Evolutionary conservation across 495 filamentous ascomycete species (phyloP).

Genomic region (Penicillium fimorum): DNA sequence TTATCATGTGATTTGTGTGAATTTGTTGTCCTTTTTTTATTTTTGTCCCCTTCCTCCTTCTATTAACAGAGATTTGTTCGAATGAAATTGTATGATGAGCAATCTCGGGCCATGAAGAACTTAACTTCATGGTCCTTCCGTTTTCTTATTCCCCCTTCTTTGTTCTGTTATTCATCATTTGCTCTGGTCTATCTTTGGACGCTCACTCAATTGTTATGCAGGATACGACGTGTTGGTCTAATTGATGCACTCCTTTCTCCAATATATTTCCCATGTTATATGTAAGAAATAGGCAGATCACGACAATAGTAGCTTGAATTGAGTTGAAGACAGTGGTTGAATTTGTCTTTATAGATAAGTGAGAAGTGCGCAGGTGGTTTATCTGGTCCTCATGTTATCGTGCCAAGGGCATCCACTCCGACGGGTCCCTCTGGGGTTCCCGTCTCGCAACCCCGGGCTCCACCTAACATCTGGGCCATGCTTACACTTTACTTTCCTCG

Average conservation of each 20-base stretch:
- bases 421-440: no score
- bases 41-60: not conserved
- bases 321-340: not conserved
- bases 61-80: conserved; percentile 15
- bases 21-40: conserved; percentile 10
- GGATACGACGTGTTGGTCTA: conserved; percentile 4
- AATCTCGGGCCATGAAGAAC: conserved; percentile 19
- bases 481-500: no score
- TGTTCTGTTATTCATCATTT: not conserved
- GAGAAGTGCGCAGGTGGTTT: no score
- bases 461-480: no score
- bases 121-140: conserved; percentile 8
- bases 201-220: not conserved
- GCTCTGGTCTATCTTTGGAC: not conserved
- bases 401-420: no score
- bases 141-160: conserved; percentile 12
- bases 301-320: not conserved
- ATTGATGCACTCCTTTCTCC: conserved; percentile 4
- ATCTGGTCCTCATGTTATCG: no score
- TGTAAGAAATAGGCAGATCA: not conserved
- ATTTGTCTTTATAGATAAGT: not conserved
- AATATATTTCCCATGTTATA: not conserved
- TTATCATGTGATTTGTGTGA: conserved; percentile 4
- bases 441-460: no score
- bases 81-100: conserved; percentile 23